Base-by-base conservation (phyloP, 305 asterid genomes). In the Fraxinus greggii region DNA sequence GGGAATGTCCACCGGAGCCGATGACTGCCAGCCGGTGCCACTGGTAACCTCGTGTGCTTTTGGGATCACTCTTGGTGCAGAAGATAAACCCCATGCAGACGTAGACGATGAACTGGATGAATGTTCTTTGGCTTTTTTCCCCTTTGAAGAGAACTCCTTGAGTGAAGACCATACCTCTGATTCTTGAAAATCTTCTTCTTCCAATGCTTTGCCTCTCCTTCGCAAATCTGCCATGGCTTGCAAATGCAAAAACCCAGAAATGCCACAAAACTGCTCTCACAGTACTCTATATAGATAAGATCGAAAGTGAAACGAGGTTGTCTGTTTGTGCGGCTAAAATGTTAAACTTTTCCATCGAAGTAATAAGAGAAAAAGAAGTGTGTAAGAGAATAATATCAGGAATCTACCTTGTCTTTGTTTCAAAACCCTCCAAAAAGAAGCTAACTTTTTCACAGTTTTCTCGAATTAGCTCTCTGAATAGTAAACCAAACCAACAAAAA, bases 121-220 rank as follows among this genome's bases (percentile, higher is more conserved):
- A 0, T 24, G 1, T 76, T 67, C 19, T 61, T 87, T 15, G 75
- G 72, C 17, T 56, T 5, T 79, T 78, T 84, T 33, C 80, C 12
- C 51, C 29, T 86, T 40, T 26, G 4, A 8, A 3, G 74, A 12
- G 26, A 28, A 67, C 36, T 67, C 73, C 2, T 24, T 26, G 7
- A 23, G 36, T 9, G 36, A 67, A 36, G 32, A 88, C 93, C 93
- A 91, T 7, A 87, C 85, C 8, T 90, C 93, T 80, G 81, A 89
- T 65, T 92, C 97, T 61, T 88, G 80, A 28, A 86, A 83, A 8
- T 91, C 93, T 72, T 83, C 90, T 3, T 73, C 72, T 70, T 78
- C 63, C 28, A 32, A n/a, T 24, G 82, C 75, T 75, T 83, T 73
- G 79, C 74, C 72, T 12, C 56, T 79, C 33, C 83, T 78, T 40